Evolutionary conservation across 2,329 filamentous ascomycete genomes (phyloP), one percentile per base, ranked within the genome.

Genomic region (Colletotrichum melonis): DNA sequence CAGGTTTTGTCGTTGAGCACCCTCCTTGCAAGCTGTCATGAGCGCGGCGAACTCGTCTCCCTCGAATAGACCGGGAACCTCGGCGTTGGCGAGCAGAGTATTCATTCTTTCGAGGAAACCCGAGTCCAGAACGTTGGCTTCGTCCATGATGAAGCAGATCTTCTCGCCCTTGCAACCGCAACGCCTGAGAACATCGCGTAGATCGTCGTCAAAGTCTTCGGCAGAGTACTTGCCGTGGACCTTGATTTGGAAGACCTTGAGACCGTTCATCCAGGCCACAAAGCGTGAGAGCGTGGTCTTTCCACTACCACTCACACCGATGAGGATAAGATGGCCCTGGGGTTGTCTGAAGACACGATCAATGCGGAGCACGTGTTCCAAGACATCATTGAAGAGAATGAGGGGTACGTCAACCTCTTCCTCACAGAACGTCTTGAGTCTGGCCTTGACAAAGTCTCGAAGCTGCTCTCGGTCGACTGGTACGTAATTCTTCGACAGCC

Each of bases 61-160:
- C 84, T 99, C 97, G 77, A 99, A 99, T 4, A 99, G 90, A 85
- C 97, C 97, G 22, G 97, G 97, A 12, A 99, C 97, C 84, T 99
- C 97, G n/a, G 97, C 97, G 81, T 99, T 99, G 78, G 97, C 97
- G 74, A 99, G 92, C 63, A 99, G 86, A 0, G 97, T 99, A 82
- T 99, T 99, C 97, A 99, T 99, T 78, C 97, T 93, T 83, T 99
- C 97, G 68, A 99, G 84, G 91, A 99, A 99, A 67, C 97, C 97
- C 56, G 97, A 99, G 83, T 99, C 97, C 32, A 99, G 89, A 46
- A 99, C 97, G 79, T 99, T 99, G 11, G 96, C 93, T 85, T 99
- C 97, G 81, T 99, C 97, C 95, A 99, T 98, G 86, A 99, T 98
- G 87, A 99, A 99, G 85, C 97, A 99, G 62, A 99, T 97, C 88